Evolutionary conservation across 768 basidiomycete species (phyloP), one percentile per base, ranked within the genome.

Genomic region (Leccinum rimulosum): DNA sequence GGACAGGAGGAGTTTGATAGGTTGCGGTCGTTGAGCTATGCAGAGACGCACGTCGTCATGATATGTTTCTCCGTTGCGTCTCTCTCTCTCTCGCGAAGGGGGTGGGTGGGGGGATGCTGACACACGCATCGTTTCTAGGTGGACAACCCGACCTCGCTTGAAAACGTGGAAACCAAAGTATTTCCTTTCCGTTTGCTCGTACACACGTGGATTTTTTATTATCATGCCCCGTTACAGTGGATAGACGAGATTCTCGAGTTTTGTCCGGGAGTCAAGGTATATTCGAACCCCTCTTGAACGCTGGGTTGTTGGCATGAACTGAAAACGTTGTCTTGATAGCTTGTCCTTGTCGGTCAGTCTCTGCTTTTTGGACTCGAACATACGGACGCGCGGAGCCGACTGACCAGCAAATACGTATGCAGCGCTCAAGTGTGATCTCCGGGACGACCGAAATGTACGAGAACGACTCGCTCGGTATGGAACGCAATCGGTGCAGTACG

Each of bases 1-100:
- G 93, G 93, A 47, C 94, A 96, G 74, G 94, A 96, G 77, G 94
- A 96, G 68, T 98, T 98, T 69, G 96, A 96, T 70, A 81, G 95
- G 49, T 76, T 98, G 57, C 84, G 96, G 50, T 96, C 95, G 11
- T 76, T 98, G n/a, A 93, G 91, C 38, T 98, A 98, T 72, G 91
- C 96, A 9, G 96, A 98, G 74, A 97, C 96, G 1, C 92, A 98
- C 75, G 89, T 98, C 59, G 83, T 98, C 62, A 91, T 98, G 90
- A 79, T 98, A 27, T 98, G 96, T 74, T 98, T 97, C 73, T 96
- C 95, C 38, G 93, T 45, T 93, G 62, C 58, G 85, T 76, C 10
- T 33, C 3, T 17, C 33, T 15, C 14, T 6, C 54, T 2, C 27
- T 14, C 30, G 7, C 8, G 1, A 19, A 33, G 11, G 33, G 31